Evolutionary conservation across 129 eudicot genomes (phyloP), one percentile per base, ranked within the genome.

Genomic region (Artemisia annua): DNA sequence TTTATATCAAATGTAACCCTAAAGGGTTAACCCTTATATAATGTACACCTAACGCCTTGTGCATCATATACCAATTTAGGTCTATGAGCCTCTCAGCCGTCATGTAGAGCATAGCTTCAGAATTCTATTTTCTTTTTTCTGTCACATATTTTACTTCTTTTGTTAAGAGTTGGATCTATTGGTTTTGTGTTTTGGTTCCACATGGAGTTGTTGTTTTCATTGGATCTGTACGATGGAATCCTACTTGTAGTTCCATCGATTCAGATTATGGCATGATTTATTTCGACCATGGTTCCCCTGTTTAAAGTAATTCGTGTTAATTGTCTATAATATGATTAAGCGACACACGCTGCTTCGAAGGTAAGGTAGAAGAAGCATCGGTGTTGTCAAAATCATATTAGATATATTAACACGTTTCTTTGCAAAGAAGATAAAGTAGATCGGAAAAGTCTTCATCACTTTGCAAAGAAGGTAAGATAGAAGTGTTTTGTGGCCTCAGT

Each of bases 361-460:
- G 77, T 72, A 60, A 72, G 46, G 69, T 72, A 48, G 77, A 72
- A 60, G 69, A 72, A 59, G 77, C 69, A 60, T 13, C 22, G 10
- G 18, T 2, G 60, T 24, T 50, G 48, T 50, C 8, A 24, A 49
- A 13, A 50, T 49, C 72, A 50, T 20, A 26, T 13, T 11, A 2
- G 24, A 13, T 14, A 0, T 22, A 6, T 50, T 50, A 43, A 3
- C 19, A 43, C 3, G 0, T 7, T 20, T 20, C 6, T 5, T 11
- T 67, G 71, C 71, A 67, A 66, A 30, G 54, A 66, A 66, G 35
- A 7, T 35, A 35, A 35, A 35, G 0, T 35, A 35, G 44, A 35
- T 35, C 0, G 2, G 1, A 35, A 5, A 35, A 35, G 0, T 35
- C 9, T 7, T 35, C 0, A 1, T 35, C 2, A 6, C 9, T 35